phyloP scores from a whole-genome alignment of 106 monocot species.

The Alisma plantagoaquatica region DNA sequence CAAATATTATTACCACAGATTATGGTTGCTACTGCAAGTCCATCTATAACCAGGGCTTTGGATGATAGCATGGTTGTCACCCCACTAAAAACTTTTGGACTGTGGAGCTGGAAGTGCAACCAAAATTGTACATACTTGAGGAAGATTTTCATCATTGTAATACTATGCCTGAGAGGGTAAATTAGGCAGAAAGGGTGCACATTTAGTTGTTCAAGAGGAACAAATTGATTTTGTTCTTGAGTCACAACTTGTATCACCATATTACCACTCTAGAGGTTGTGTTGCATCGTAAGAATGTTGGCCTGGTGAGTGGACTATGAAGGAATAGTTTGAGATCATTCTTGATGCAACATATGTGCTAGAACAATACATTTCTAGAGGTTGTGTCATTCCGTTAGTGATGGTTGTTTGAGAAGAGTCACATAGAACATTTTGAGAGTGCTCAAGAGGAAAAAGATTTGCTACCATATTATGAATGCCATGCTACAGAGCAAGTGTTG shows the following conservation, averaged over 20 bases:
- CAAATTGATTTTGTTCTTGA: slow-evolving; percentile 29
- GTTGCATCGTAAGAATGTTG: slow-evolving; percentile 15
- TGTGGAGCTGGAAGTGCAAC: slow-evolving; percentile 11
- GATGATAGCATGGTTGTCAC: slow-evolving; percentile 8
- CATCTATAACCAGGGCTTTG: slow-evolving; percentile 18
- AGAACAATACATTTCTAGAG: too few relatives aligned
- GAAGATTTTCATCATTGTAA: slow-evolving; percentile 26
- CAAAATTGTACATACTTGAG: slow-evolving; percentile 22
- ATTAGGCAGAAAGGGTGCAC: slow-evolving; percentile 71
- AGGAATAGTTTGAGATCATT: too few relatives aligned
- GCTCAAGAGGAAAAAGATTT: too few relatives aligned
- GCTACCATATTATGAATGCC: too few relatives aligned
- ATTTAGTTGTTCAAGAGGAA: slow-evolving; percentile 31
- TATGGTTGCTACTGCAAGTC: too few relatives aligned
- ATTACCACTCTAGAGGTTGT: slow-evolving; percentile 28
- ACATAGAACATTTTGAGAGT: too few relatives aligned
- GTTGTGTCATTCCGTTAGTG: too few relatives aligned
- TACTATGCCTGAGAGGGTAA: slow-evolving; percentile 33
- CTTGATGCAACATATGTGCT: too few relatives aligned
- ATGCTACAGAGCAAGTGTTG: too few relatives aligned
- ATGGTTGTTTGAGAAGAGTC: too few relatives aligned
- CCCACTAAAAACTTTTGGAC: slow-evolving; percentile 18
- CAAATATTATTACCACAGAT: too few relatives aligned
- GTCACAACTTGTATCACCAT: slow-evolving; percentile 36
- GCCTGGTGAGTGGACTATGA: too few relatives aligned